Evolutionary conservation across 768 basidiomycete genomes (phyloP), one percentile per base, ranked within the genome.

Genomic region (Crucibulum laeve): DNA sequence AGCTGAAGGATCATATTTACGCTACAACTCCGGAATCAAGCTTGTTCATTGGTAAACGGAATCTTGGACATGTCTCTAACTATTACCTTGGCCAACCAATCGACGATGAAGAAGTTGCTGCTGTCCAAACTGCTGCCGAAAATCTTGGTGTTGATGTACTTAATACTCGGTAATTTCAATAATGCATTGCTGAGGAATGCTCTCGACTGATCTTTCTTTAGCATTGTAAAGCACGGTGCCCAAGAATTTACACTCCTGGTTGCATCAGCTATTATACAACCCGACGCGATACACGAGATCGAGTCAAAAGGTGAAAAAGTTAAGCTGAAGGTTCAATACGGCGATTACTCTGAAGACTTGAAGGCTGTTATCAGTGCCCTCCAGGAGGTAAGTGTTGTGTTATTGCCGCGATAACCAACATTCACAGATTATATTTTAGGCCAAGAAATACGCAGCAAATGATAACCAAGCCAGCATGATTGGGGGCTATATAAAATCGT

Each of bases 1-100:
- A 91, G 85, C 65, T 92, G 50, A 80, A 80, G 60, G 79, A 74
- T 1, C 79, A 88, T 56, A 86, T 93, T 34, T 93, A 91, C 59
- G 68, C 82, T 2, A 53, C 71, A 10, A 55, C 63, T 19, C 90
- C 91, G 2, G 82, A 87, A 56, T 60, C 73, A 1, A 77, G 73
- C 40, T 70, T 90, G 45, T 82, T 77, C 59, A 84, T 94, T 49
- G 91, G 91, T 40, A 91, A 92, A 59, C 85, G 82, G 34, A 71
- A 63, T 42, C 69, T 79, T 17, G 91, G 91, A 1, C 88, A 92
- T 46, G 58, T 89, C 41, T 87, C 84, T 23, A 89, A 91, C 58
- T 94, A 93, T 61, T 94, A 94, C 57, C 78, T 84, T 21, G 89
- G 88, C 1, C 74, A 85, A 47, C 58, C 74, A 7, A 79, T 85